Conservation (phyloP, 495 filamentous ascomycete genomes). For the Podospora didyma region DNA sequence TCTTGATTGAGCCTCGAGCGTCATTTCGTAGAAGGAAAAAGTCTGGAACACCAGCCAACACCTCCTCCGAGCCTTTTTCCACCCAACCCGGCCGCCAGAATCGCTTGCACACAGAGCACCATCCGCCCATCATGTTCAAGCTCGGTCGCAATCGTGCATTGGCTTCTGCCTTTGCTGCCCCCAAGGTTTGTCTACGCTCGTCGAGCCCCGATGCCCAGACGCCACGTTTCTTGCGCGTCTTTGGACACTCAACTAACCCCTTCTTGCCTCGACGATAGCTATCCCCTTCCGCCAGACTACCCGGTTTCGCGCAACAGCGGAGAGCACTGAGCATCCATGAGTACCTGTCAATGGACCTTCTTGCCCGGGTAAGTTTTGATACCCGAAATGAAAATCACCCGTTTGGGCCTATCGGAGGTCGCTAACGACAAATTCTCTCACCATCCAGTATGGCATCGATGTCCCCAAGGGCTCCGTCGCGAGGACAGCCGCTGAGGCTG, state of each 20-base stretch:
- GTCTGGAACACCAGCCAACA: slow-evolving; percentile 9
- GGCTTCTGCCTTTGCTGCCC: slow-evolving; percentile 43
- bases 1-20: slow-evolving; percentile 11
- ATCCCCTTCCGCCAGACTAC: slow-evolving; percentile 40
- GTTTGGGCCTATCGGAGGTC: no score
- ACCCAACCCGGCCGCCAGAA: not conserved
- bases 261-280: slow-evolving; percentile 17
- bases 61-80: not conserved
- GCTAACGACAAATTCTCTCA: slow-evolving; percentile 1
- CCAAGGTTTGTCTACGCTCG: slow-evolving; percentile 34
- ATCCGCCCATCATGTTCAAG: slow-evolving; percentile 39
- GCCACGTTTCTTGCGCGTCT: not conserved
- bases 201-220: not conserved
- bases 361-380: slow-evolving; percentile 61
- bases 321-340: slow-evolving; percentile 94
- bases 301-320: slow-evolving; percentile 50
- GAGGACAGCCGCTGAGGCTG: slow-evolving; percentile 77
- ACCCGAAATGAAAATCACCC: not conserved
- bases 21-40: slow-evolving; percentile 19
- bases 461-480: slow-evolving; percentile 87
- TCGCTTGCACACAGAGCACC: slow-evolving; percentile 3
- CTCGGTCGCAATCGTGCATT: slow-evolving; percentile 45
- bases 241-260: slow-evolving; percentile 6
- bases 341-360: slow-evolving; percentile 86
- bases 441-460: slow-evolving; percentile 82